Conservation (phyloP, 345 rosid species). For the Syzygium oleosum region DNA sequence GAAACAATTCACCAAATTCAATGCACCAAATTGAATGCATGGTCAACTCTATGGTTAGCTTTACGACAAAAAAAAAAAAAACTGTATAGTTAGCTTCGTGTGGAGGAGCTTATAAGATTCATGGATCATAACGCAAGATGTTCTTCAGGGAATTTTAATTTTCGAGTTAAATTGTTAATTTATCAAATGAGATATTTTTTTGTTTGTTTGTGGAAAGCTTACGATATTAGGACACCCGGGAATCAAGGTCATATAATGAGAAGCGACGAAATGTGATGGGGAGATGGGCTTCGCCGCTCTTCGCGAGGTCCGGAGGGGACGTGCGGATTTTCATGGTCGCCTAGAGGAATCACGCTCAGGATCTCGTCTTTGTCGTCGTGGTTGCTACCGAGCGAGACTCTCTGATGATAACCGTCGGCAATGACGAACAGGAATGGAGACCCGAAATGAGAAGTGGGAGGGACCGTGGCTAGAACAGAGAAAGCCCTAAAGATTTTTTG, state of each 20-base stretch:
- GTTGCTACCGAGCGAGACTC: not conserved
- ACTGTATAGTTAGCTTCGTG: not conserved
- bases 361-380: not conserved
- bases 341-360: not conserved
- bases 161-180: not conserved
- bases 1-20: not conserved
- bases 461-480: not conserved
- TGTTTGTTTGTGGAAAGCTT: not conserved
- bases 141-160: not conserved
- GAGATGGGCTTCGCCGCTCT: not conserved
- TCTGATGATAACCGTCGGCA: not conserved
- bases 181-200: not conserved
- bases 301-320: not conserved
- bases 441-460: not conserved
- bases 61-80: too few relatives aligned
- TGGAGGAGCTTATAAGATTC: not conserved
- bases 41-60: not conserved
- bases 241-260: not conserved
- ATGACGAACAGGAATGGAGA: not conserved
- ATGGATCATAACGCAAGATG: not conserved
- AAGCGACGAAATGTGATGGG: not conserved
- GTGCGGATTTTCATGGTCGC: constrained; percentile 3
- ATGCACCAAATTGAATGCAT: not conserved
- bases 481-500: not conserved
- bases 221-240: not conserved